Base-by-base conservation (phyloP, 495 filamentous ascomycete species). In the Penicillium lagena region DNA sequence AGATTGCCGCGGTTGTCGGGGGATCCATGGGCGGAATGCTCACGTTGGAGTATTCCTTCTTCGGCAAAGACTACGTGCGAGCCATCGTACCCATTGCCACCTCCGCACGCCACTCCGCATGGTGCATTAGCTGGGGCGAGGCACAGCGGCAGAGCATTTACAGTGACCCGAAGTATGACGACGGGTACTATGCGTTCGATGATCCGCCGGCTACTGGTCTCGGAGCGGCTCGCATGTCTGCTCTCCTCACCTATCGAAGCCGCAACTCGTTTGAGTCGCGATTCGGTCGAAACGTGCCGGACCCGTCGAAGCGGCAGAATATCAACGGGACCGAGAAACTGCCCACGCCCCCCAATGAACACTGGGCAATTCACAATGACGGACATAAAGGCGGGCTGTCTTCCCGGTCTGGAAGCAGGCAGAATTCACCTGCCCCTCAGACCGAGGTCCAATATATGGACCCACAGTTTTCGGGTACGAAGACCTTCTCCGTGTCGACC, bases 1-100 rank as follows among this genome's bases (percentile, higher is more conserved):
- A 90, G 58, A 77, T 98, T 43, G 93, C 93, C 6, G 82, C 86
- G 1, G 91, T 89, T 12, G 83, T 98, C 48, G 93, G 93, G 48
- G 93, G 93, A n/a, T 97, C 93, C 10, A 95, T 98, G 81, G 93
- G 93, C 40, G 93, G 93, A 50, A 96, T 96, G 93, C 80, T 96
- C 37, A 89, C 91, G 0, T 74, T 98, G 13, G 93, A 98, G 64
- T 98, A 94, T 75, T 87, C 93, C 37, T 98, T 94, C 67, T 89
- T 96, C 57, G 93, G 93, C 46, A 86, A 86, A 60, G 87, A 95
- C 52, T 96, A 96, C 55, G 90, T 98, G 28, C 84, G 86, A 30
- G 78, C 81, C 35, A 87, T 98, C 59, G 85, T 97, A 27, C 89
- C 93, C 4, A 94, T 98, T 52, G 93, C 93, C 22, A 97, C 93